Evolutionary conservation across 1,284 basidiomycete species (phyloP).

Genomic region (Cerrena zonata): DNA sequence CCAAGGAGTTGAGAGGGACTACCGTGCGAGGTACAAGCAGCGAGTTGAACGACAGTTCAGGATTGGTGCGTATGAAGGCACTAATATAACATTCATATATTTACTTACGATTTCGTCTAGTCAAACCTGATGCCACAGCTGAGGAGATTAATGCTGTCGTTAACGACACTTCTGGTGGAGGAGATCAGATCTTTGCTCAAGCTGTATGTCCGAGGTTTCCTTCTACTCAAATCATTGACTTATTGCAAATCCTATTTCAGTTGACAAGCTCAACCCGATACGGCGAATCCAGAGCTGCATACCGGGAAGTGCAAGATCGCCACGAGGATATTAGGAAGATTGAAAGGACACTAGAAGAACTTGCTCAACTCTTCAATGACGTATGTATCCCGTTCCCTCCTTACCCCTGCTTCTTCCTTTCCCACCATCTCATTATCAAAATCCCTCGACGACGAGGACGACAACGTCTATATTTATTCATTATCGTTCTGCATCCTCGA

Average conservation of each 20-base stretch:
- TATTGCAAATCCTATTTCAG: conserved; percentile 26
- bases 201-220: conserved; percentile 51
- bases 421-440: too few relatives aligned
- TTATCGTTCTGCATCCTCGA: too few relatives aligned
- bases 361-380: conserved; percentile 85
- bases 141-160: conserved; percentile 80
- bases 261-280: conserved; percentile 73
- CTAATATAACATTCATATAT: background rate
- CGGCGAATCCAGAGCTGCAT: conserved; percentile 78
- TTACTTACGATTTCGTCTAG: conserved; percentile 29
- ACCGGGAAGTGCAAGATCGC: conserved; percentile 85
- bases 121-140: conserved; percentile 85
- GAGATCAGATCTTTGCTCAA: conserved; percentile 78
- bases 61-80: conserved; percentile 60
- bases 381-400: conserved; percentile 29
- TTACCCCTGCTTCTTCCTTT: too few relatives aligned
- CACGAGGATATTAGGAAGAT: conserved; percentile 86
- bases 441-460: too few relatives aligned
- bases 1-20: conserved; percentile 83
- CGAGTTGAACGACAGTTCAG: conserved; percentile 85
- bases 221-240: background rate
- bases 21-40: conserved; percentile 74
- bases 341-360: conserved; percentile 81
- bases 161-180: conserved; percentile 54
- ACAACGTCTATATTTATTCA: too few relatives aligned